Percentiles rank a stretch among this genome's conserved stretches.
Conservation (phyloP, 139 green algal species). For the Eudorina sp. region DNA sequence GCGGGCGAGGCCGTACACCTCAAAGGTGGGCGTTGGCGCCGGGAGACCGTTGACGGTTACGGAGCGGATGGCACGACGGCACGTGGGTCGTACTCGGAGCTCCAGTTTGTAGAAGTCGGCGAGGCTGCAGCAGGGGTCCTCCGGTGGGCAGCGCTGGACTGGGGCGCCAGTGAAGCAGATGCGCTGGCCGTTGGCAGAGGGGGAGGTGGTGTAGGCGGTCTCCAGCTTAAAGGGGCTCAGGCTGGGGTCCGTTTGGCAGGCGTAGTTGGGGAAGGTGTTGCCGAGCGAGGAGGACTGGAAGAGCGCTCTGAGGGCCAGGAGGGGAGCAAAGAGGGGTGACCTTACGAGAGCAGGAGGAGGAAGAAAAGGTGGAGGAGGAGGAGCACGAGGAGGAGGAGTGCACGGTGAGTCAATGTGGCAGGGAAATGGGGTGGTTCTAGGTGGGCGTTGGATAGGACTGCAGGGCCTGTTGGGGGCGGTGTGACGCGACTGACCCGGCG, state of each 20-base stretch:
- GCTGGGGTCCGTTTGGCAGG: constrained; percentile 1
- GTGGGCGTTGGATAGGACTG: too few relatives aligned
- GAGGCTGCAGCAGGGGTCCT: constrained; percentile 8
- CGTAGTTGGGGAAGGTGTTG: constrained; percentile 21
- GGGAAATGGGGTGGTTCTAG: too few relatives aligned
- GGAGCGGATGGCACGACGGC: constrained; percentile 38
- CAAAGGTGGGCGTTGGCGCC: constrained; percentile 8
- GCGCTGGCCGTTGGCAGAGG: constrained; percentile 33
- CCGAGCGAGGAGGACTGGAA: not conserved
- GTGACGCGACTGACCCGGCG: too few relatives aligned
- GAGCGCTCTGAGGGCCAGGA: not conserved
- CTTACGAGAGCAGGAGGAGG: not conserved
- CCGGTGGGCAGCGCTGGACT: constrained; percentile 5
- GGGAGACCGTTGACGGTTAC: constrained; percentile 35
- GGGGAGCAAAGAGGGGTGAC: not conserved
- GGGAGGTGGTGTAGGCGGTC: constrained; percentile 26
- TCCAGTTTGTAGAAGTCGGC: constrained; percentile 42
- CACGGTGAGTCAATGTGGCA: too few relatives aligned
- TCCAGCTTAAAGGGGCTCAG: constrained; percentile 33
- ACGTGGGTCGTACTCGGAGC: constrained; percentile 29
- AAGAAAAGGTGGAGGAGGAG: not conserved
- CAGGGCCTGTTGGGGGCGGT: too few relatives aligned
- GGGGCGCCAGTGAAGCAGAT: constrained; percentile 42
- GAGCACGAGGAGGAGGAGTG: not conserved
- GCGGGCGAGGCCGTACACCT: not conserved